Conservation (phyloP, 441 rosid genomes). For the Melastoma candidum region DNA sequence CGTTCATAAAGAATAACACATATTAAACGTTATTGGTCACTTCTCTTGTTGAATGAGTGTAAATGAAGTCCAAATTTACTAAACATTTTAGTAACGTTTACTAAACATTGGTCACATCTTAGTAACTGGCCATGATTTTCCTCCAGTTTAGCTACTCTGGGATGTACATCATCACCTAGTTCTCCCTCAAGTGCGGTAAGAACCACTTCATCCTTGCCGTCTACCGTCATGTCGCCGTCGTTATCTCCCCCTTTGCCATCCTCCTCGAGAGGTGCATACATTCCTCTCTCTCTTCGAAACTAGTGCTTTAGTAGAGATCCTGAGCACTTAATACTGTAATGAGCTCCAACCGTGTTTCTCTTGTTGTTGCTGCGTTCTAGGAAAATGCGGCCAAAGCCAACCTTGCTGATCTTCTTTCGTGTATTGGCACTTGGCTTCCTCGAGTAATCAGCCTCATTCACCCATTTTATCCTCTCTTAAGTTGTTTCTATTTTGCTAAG, state of each 20-base stretch:
- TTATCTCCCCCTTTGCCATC: constrained; percentile 77
- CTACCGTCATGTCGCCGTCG: constrained; percentile 64
- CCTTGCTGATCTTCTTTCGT: no score
- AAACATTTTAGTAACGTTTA: constrained; percentile 14
- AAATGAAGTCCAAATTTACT: no score
- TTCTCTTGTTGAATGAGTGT: no score
- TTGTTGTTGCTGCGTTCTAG: constrained; percentile 24
- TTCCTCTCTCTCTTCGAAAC: not conserved
- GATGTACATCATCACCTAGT: constrained; percentile 14
- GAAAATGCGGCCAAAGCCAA: constrained; percentile 52
- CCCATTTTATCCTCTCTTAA: no score
- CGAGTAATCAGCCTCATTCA: constrained; percentile 39
- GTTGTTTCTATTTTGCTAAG: no score
- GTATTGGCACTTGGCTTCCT: constrained; percentile 23
- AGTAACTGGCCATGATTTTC: constrained; percentile 44
- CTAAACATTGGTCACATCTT: no score
- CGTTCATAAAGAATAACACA: no score
- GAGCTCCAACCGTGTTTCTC: not conserved
- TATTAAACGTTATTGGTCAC: no score
- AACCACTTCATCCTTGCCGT: constrained; percentile 56
- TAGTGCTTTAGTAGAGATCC: no score
- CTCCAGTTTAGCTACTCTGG: constrained; percentile 85
- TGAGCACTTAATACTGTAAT: no score
- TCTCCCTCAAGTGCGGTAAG: constrained; percentile 67
- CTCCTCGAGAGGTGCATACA: constrained; percentile 59